phyloP scores from a whole-genome alignment of 2,329 filamentous ascomycete genomes.

The Pseudocercospora cruenta region DNA sequence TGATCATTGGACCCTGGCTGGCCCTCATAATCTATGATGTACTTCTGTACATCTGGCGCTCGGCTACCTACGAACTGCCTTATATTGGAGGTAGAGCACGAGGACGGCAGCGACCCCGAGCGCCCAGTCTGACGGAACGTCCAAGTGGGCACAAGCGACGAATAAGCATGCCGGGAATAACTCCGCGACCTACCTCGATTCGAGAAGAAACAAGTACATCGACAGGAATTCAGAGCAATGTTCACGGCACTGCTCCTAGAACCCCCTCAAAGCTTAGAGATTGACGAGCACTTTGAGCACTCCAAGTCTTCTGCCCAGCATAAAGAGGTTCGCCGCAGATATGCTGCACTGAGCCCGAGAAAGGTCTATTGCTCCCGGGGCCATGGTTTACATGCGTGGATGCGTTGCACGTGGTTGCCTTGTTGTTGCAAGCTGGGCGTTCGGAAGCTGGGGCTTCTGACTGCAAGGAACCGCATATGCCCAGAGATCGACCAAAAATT shows the following conservation, averaged over 20 bases:
- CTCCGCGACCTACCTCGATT: constrained; percentile 10
- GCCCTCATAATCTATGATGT: constrained; percentile 66
- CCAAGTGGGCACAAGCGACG: constrained; percentile 54
- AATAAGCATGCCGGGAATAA: constrained; percentile 46
- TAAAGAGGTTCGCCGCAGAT: neutral
- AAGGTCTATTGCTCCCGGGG: neutral
- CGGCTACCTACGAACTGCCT: constrained; percentile 62
- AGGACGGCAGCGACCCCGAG: constrained; percentile 62
- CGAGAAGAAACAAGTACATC: constrained; percentile 27
- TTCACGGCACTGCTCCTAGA: constrained; percentile 21
- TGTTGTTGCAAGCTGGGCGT: neutral
- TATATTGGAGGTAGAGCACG: constrained; percentile 63
- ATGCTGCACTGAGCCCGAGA: too few relatives aligned
- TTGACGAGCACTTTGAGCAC: neutral
- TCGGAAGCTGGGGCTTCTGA: neutral
- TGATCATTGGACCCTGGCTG: constrained; percentile 67
- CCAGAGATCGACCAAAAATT: neutral
- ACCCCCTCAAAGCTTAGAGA: constrained; percentile 20
- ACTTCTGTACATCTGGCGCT: constrained; percentile 63
- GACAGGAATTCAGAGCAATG: constrained; percentile 32
- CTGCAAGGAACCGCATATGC: constrained; percentile 14
- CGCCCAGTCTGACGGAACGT: constrained; percentile 63
- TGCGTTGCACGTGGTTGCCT: constrained; percentile 14
- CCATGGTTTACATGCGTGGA: neutral
- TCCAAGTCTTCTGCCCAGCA: neutral